These are phyloP conservation scores for Ustilago shanxiensis DNA, from an alignment of 1,284 basidiomycete genomes.

Conservation along the genomic window DNA sequence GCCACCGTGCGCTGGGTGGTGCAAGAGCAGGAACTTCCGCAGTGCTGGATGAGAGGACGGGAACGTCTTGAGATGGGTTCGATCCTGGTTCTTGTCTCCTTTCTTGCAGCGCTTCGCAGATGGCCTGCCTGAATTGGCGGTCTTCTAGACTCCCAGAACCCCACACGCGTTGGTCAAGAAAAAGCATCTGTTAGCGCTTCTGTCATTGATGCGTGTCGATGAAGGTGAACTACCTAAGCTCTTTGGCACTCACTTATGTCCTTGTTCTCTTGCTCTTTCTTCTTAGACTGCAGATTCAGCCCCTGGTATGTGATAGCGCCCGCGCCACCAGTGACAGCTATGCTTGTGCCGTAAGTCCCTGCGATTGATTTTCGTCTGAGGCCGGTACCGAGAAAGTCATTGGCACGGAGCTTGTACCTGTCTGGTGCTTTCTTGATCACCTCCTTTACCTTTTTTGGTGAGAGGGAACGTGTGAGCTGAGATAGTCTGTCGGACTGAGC, in stretches of 20 bases:
- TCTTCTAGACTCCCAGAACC: constrained; percentile 12
- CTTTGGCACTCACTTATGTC: constrained; percentile 16
- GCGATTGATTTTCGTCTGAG: constrained; percentile 39
- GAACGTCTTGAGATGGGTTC: neutral
- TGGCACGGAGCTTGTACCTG: constrained; percentile 15
- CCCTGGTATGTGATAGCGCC: constrained; percentile 37
- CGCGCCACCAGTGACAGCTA: constrained; percentile 27
- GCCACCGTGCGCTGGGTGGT: neutral
- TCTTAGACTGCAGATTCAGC: constrained; percentile 22
- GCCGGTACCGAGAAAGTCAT: constrained; percentile 32
- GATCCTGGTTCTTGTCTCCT: neutral
- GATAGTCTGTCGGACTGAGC: neutral
- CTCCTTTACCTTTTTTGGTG: neutral
- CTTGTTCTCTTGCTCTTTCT: constrained; percentile 7
- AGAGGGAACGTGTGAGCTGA: constrained; percentile 4
- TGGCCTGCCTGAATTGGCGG: neutral
- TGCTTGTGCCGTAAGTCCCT: constrained; percentile 27
- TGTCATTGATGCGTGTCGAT: neutral
- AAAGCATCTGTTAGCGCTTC: neutral
- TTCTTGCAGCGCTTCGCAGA: neutral
- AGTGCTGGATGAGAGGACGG: neutral
- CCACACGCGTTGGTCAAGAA: neutral
- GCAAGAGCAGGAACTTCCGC: neutral
- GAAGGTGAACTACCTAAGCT: neutral
- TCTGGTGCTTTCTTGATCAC: constrained; percentile 17